Evolutionary conservation across 371 early-diverging fungal genomes (phyloP).

Genomic region (Globomyces sp.): DNA sequence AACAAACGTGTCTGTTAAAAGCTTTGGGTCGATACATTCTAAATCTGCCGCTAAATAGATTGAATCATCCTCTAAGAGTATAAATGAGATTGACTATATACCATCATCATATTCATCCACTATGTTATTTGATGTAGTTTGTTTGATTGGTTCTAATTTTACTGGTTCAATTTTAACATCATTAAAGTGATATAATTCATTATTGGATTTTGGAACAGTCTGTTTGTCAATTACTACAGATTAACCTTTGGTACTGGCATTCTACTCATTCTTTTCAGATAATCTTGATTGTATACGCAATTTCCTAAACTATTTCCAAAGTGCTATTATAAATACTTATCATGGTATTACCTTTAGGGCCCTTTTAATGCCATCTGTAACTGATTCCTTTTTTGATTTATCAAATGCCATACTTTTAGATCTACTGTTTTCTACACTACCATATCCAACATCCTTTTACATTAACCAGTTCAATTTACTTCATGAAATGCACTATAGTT

Average conservation of each 20-base stretch:
- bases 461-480: conserved; percentile 43
- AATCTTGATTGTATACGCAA: conserved; percentile 94
- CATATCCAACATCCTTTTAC: conserved; percentile 84
- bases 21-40: background rate
- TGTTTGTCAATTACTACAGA: background rate
- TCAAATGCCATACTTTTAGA: conserved; percentile 83
- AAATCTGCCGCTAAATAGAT: conserved; percentile 2
- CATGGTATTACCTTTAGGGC: conserved; percentile 52
- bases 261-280: conserved; percentile 55
- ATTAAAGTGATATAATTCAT: too few relatives aligned
- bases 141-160: too few relatives aligned
- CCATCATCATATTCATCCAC: too few relatives aligned
- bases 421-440: conserved; percentile 78
- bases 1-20: too few relatives aligned
- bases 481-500: conserved; percentile 67
- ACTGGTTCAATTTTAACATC: too few relatives aligned
- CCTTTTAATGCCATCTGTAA: conserved; percentile 95
- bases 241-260: conserved; percentile 29
- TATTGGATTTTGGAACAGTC: too few relatives aligned
- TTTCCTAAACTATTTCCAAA: conserved; percentile 97
- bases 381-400: conserved; percentile 96
- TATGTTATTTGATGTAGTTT: too few relatives aligned
- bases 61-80: background rate
- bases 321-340: conserved; percentile 34
- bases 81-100: too few relatives aligned